These are phyloP conservation scores for Fusarium agapanthi DNA, from an alignment of 2,329 filamentous ascomycete genomes.

Conservation along the genomic window DNA sequence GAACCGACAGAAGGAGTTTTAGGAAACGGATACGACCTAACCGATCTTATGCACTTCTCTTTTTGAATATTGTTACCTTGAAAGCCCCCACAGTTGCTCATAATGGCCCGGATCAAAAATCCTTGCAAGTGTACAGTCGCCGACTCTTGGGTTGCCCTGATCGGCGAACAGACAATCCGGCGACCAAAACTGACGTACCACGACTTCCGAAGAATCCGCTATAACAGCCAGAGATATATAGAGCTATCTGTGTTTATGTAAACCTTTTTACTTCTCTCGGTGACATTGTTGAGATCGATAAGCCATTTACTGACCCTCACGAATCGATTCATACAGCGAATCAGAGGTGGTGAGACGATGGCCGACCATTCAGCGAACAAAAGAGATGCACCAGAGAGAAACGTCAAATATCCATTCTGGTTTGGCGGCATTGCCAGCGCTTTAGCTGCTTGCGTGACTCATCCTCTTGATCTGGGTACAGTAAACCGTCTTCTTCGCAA, in stretches of 20 bases:
- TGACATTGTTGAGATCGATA: fast-evolving
- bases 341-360: not conserved
- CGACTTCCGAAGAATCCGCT: not conserved
- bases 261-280: fast-evolving
- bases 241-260: fast-evolving
- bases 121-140: not conserved
- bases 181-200: not conserved
- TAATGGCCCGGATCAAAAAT: no score
- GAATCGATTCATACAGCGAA: not conserved
- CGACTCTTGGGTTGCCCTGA: not conserved
- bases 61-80: not conserved
- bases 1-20: no score
- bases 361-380: fast-evolving
- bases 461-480: conserved; percentile 90
- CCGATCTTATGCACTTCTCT: not conserved
- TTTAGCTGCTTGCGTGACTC: conserved; percentile 88
- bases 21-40: no score
- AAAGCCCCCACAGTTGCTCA: fast-evolving
- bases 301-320: no score
- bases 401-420: conserved; percentile 78
- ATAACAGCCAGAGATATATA: fast-evolving
- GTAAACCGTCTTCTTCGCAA: no score
- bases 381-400: fast-evolving
- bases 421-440: conserved; percentile 95
- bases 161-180: not conserved